Conservation (phyloP, 441 rosid genomes). For the Rhodomyrtus psidioides region DNA sequence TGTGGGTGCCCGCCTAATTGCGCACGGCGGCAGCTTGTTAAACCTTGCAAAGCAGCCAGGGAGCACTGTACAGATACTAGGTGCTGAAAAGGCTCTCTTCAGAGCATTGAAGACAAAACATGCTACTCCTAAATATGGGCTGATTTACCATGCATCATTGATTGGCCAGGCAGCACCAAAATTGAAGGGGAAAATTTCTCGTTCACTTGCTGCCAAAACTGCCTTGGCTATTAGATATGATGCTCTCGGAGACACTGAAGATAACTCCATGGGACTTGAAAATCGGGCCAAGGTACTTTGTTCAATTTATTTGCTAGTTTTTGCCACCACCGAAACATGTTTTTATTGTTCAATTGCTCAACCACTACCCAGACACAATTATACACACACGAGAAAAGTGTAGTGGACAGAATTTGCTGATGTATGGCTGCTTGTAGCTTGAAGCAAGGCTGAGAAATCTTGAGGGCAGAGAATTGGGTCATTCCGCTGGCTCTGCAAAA, state of each 20-base stretch:
- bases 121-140: constrained; percentile 84
- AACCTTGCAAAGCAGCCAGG: constrained; percentile 96
- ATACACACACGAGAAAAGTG: background rate
- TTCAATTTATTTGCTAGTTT: background rate
- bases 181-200: constrained; percentile 79
- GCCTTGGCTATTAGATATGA: constrained; percentile 72
- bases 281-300: constrained; percentile 60
- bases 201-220: constrained; percentile 85
- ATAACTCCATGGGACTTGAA: constrained; percentile 75
- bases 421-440: constrained; percentile 33
- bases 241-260: constrained; percentile 83
- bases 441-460: constrained; percentile 71
- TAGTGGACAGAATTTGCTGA: background rate
- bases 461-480: constrained; percentile 72
- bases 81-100: constrained; percentile 92
- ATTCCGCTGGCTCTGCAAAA: constrained; percentile 73
- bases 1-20: constrained; percentile 90
- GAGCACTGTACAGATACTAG: constrained; percentile 88
- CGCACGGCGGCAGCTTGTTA: constrained; percentile 88
- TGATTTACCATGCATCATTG: constrained; percentile 83
- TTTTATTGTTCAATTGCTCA: background rate
- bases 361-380: background rate
- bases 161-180: constrained; percentile 88
- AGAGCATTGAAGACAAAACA: constrained; percentile 94
- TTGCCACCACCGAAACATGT: background rate